Evolutionary conservation across 2,329 filamentous ascomycete species (phyloP).

Genomic region (Colletotrichum sp.): DNA sequence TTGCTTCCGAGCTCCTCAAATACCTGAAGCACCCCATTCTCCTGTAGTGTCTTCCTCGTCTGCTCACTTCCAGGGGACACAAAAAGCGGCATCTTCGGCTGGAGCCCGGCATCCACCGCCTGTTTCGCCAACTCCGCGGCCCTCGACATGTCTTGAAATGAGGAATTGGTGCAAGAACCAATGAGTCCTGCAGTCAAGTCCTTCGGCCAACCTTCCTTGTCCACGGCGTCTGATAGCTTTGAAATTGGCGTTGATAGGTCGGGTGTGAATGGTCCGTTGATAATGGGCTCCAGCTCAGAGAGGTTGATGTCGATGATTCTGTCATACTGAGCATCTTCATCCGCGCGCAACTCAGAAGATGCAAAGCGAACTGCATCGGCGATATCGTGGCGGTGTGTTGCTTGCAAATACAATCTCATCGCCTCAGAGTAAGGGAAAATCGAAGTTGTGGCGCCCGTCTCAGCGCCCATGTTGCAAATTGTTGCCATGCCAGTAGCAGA

Average conservation of each 20-base stretch:
- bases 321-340: slow-evolving; percentile 64
- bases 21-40: slow-evolving; percentile 73
- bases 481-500: slow-evolving; percentile 78
- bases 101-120: slow-evolving; percentile 74
- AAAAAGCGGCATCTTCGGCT: slow-evolving; percentile 76
- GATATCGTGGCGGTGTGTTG: slow-evolving; percentile 73
- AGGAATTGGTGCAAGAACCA: slow-evolving; percentile 76
- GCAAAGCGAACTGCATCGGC: slow-evolving; percentile 72
- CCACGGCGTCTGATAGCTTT: slow-evolving; percentile 77
- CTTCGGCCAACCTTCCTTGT: slow-evolving; percentile 76
- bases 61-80: slow-evolving; percentile 79
- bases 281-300: slow-evolving; percentile 74
- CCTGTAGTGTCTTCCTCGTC: slow-evolving; percentile 72
- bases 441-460: slow-evolving; percentile 69
- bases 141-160: slow-evolving; percentile 70
- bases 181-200: slow-evolving; percentile 80
- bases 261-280: slow-evolving; percentile 81
- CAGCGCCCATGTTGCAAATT: slow-evolving; percentile 58
- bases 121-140: slow-evolving; percentile 76
- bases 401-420: slow-evolving; percentile 77
- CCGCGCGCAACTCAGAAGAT: slow-evolving; percentile 28
- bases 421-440: slow-evolving; percentile 81
- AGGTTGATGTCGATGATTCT: slow-evolving; percentile 79
- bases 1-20: slow-evolving; percentile 78
- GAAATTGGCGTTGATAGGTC: slow-evolving; percentile 80